Percentiles rank a stretch among this genome's conserved stretches.
Evolutionary conservation across 1,284 basidiomycete genomes (phyloP).

Genomic region (Chalciporus sp.): DNA sequence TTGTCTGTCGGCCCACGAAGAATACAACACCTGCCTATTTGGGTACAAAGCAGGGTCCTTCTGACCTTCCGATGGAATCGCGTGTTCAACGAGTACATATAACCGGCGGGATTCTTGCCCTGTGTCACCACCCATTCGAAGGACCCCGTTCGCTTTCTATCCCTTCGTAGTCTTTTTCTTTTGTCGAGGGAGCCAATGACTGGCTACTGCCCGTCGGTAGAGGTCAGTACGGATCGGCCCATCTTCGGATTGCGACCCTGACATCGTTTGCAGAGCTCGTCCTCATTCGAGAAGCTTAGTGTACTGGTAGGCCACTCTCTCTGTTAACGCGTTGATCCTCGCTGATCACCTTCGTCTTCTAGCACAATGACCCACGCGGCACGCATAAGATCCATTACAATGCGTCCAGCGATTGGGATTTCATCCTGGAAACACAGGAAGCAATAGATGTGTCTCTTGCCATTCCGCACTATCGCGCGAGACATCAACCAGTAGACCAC

Average conservation of each 20-base stretch:
- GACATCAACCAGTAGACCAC: slow-evolving; percentile 67
- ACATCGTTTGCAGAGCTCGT: slow-evolving; percentile 27
- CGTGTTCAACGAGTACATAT: slow-evolving; percentile 15
- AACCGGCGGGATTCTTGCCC: slow-evolving; percentile 13
- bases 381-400: slow-evolving; percentile 61
- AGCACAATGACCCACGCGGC: slow-evolving; percentile 34
- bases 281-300: slow-evolving; percentile 19
- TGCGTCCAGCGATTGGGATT: slow-evolving; percentile 61
- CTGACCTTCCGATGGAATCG: slow-evolving; percentile 5
- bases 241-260: background rate
- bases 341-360: background rate
- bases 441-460: slow-evolving; percentile 66
- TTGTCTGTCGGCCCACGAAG: slow-evolving; percentile 28
- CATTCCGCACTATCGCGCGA: slow-evolving; percentile 74
- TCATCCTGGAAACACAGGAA: slow-evolving; percentile 52
- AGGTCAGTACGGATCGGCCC: slow-evolving; percentile 23
- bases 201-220: slow-evolving; percentile 28
- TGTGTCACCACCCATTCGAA: slow-evolving; percentile 4
- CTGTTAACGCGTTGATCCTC: too few species aligned
- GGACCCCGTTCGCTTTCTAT: slow-evolving; percentile 5
- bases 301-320: slow-evolving; percentile 15
- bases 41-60: slow-evolving; percentile 24
- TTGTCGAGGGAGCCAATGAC: slow-evolving; percentile 18
- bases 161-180: background rate
- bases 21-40: slow-evolving; percentile 35